Evolutionary conservation across 345 rosid genomes (phyloP).

Genomic region (Erucastrum elatum): DNA sequence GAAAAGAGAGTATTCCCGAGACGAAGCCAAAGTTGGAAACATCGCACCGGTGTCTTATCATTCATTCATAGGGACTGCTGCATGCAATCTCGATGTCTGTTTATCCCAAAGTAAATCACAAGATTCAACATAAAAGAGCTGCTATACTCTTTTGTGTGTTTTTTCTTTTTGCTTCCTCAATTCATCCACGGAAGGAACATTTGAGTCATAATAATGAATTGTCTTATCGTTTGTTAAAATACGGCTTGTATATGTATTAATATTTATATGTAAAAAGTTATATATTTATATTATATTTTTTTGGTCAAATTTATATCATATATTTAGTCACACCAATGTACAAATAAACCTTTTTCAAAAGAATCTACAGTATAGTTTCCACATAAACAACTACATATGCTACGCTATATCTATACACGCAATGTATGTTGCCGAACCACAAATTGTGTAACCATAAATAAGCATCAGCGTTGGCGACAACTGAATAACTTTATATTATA

Average conservation of each 20-base stretch:
- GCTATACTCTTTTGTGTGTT: not conserved
- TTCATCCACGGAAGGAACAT: not conserved
- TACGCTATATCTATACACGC: not conserved
- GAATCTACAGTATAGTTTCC: not conserved
- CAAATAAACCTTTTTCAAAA: no score
- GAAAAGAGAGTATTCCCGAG: slow-evolving; percentile 28
- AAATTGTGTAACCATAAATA: not conserved
- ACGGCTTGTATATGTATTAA: not conserved
- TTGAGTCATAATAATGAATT: not conserved
- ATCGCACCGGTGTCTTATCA: slow-evolving; percentile 35
- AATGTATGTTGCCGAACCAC: not conserved
- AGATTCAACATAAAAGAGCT: not conserved
- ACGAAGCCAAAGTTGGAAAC: slow-evolving; percentile 30
- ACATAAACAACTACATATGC: not conserved
- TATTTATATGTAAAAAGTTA: not conserved
- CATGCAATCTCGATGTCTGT: slow-evolving; percentile 37
- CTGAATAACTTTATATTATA: not conserved
- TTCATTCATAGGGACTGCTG: slow-evolving; percentile 28
- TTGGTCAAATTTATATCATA: no score
- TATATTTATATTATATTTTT: no score
- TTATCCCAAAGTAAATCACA: slow-evolving; percentile 16
- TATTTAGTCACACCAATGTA: no score
- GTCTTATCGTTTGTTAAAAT: not conserved
- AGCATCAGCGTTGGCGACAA: not conserved
- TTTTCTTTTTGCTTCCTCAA: not conserved